Conservation (phyloP, 2,329 filamentous ascomycete species). For the Sporothrix brunneoviolacea region DNA sequence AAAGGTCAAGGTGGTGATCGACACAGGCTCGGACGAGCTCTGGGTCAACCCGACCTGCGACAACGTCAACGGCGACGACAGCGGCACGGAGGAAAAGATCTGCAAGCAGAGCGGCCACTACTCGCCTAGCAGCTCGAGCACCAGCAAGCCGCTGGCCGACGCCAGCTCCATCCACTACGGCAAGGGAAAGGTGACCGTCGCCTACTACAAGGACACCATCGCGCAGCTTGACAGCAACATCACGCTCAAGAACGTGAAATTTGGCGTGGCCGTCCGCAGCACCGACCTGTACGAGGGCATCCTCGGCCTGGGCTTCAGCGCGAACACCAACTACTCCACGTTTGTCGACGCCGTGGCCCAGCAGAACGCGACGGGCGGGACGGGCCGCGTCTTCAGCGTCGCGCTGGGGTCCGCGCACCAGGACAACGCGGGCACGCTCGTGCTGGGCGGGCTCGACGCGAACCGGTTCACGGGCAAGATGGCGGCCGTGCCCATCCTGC, state of each 20-base stretch:
- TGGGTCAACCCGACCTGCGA: slow-evolving; percentile 54
- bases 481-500: slow-evolving; percentile 36
- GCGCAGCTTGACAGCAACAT: slow-evolving; percentile 24
- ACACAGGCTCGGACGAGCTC: slow-evolving; percentile 49
- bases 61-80: slow-evolving; percentile 15
- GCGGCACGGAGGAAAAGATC: slow-evolving; percentile 27
- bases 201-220: slow-evolving; percentile 26
- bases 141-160: slow-evolving; percentile 15
- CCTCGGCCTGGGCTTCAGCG: slow-evolving; percentile 25
- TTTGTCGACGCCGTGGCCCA: slow-evolving; percentile 25
- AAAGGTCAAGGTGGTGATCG: slow-evolving; percentile 40
- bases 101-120: slow-evolving; percentile 37
- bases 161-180: slow-evolving; percentile 24
- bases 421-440: slow-evolving; percentile 18
- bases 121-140: slow-evolving; percentile 21
- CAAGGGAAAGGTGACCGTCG: slow-evolving; percentile 24
- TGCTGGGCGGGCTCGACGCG: slow-evolving; percentile 36
- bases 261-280: slow-evolving; percentile 26
- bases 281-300: slow-evolving; percentile 26
- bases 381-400: slow-evolving; percentile 19
- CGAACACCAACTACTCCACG: slow-evolving; percentile 25
- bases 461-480: slow-evolving; percentile 40
- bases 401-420: slow-evolving; percentile 17
- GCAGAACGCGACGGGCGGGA: slow-evolving; percentile 21
- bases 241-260: slow-evolving; percentile 22